Percentiles rank a stretch among this genome's conserved stretches.
phyloP scores from a whole-genome alignment of 2,329 filamentous ascomycete genomes.

The Gaeumannomyces sp. region DNA sequence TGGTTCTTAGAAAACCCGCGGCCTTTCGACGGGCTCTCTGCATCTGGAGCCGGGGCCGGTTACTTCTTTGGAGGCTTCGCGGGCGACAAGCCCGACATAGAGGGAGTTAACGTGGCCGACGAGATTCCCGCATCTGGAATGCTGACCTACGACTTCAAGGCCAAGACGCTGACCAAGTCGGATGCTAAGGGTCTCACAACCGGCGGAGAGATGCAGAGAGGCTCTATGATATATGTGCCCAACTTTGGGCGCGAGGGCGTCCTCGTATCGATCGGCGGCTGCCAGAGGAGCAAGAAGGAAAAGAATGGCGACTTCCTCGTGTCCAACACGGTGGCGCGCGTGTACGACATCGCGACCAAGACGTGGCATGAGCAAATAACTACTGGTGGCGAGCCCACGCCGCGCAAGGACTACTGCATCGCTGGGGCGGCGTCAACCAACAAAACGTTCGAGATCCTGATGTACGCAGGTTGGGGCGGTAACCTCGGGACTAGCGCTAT shows the following conservation, averaged over 20 bases:
- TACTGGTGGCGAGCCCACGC: slow-evolving; percentile 14
- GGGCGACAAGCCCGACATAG: background rate
- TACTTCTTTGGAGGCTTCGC: slow-evolving; percentile 15
- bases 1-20: slow-evolving; percentile 14
- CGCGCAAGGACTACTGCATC: slow-evolving; percentile 19
- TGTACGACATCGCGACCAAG: slow-evolving; percentile 15
- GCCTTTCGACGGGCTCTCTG: slow-evolving; percentile 12
- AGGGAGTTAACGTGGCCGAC: background rate
- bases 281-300: background rate
- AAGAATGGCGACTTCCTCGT: slow-evolving; percentile 7
- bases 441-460: slow-evolving; percentile 19
- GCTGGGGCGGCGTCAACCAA: slow-evolving; percentile 17
- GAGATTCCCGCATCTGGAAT: slow-evolving; percentile 7
- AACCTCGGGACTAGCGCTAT: slow-evolving; percentile 14
- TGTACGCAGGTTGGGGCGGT: slow-evolving; percentile 20
- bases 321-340: slow-evolving; percentile 13
- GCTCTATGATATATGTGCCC: slow-evolving; percentile 14
- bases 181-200: slow-evolving; percentile 1
- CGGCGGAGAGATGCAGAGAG: slow-evolving; percentile 1
- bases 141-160: slow-evolving; percentile 14
- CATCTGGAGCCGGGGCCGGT: slow-evolving; percentile 15
- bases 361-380: slow-evolving; percentile 19
- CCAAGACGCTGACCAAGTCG: slow-evolving; percentile 10
- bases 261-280: slow-evolving; percentile 15
- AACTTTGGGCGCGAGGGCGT: slow-evolving; percentile 17